Evolutionary conservation across 441 rosid species (phyloP), one percentile per base, ranked within the genome.

Genomic region (Hypseocharis bilobata): DNA sequence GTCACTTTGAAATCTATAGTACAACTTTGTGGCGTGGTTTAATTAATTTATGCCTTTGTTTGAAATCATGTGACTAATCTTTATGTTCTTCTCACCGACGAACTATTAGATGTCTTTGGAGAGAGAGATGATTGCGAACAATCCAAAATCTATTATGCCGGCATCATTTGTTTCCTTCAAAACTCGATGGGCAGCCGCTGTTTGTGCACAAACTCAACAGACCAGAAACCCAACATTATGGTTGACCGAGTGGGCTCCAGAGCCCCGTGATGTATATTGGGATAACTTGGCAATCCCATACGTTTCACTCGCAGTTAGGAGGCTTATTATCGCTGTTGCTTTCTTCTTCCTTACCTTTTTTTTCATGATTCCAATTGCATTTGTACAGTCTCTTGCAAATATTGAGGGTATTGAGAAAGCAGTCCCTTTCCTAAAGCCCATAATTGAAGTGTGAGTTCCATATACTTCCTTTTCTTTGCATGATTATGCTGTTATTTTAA

Each of bases 131-230:
- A 93, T 91, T 22, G 72, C 64, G 36, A 84, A 76, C 28, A 97
- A 94, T 78, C 86, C 86, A 0, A 86, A 86, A 74, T 66, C 87
- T 2, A 84, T 86, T 62, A 82, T 91, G 94, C 96, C 97, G 23
- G 96, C 97, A 16, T 88, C 97, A 42, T 91, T 94, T 77, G 99
- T 91, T 71, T 94, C 97, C 8, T 94, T 94, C 72, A 91, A 83
- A 80, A 84, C 88, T 47, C 87, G 94, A 72, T 94, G 99, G 99
- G 94, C 83, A 74, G 94, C 99, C 8, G 99, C 97, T 66, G 96
- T 94, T 45, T 88, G 96, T 76, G 96, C 97, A 59, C 99, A 91
- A 80, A 94, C 99, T 27, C 91, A 87, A 77, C 99, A 94, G 71
- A 76, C 89, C 3, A 77, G 92, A 73, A 84, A 94, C 70, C 99